Percentiles rank a stretch among this genome's conserved stretches.
These are phyloP conservation scores for Lactifluus piperatus DNA, from an alignment of 768 basidiomycete species.

Conservation along the genomic window DNA sequence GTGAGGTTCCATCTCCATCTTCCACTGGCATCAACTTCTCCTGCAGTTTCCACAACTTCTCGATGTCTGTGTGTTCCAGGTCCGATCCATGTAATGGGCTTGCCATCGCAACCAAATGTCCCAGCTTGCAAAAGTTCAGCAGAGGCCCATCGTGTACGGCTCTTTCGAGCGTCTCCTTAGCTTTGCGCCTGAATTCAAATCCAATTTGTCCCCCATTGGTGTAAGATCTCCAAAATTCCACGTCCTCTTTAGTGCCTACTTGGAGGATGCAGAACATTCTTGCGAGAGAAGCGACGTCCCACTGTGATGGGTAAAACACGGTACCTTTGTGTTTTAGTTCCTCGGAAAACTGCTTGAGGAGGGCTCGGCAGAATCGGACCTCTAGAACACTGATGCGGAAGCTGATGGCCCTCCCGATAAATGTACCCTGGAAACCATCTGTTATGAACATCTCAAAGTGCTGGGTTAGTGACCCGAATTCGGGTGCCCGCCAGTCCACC, in stretches of 20 bases:
- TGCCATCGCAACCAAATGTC: background rate
- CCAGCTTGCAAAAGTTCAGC: conserved; percentile 5
- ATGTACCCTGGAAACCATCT: background rate
- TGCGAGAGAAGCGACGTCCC: conserved; percentile 6
- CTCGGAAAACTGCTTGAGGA: background rate
- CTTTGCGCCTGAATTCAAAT: background rate
- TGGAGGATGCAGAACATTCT: background rate
- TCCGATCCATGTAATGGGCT: background rate
- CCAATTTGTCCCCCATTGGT: background rate
- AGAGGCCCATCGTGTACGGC: background rate
- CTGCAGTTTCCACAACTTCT: background rate
- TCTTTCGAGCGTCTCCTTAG: background rate
- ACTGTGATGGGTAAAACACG: background rate
- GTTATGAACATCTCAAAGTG: conserved; percentile 1
- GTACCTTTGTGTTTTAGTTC: background rate
- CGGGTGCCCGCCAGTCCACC: conserved; percentile 5
- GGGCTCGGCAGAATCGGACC: background rate
- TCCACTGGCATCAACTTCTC: background rate
- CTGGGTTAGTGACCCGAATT: background rate
- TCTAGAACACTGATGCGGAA: background rate
- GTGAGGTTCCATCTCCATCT: background rate
- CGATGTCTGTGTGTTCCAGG: background rate
- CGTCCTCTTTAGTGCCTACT: background rate
- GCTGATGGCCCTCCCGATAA: background rate
- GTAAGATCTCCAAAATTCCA: background rate